Evolutionary conservation across 2,329 filamentous ascomycete genomes (phyloP).

Genomic region (Colletotrichum sp.): DNA sequence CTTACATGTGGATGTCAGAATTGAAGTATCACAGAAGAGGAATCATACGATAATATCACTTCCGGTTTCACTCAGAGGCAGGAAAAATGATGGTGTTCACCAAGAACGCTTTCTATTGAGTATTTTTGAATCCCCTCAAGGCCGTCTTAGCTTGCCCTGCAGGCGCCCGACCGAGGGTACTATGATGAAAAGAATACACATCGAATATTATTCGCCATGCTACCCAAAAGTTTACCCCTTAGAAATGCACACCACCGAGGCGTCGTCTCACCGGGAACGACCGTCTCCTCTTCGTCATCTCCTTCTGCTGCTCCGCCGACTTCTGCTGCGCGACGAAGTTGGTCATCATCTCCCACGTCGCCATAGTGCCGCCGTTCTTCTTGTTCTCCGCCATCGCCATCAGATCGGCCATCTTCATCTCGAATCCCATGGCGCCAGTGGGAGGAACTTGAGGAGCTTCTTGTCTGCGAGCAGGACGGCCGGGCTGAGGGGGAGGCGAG

Average conservation of each 20-base stretch:
- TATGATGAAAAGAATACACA: conserved; percentile 11
- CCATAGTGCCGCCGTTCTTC: conserved; percentile 3
- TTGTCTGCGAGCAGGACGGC: background rate
- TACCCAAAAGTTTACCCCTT: background rate
- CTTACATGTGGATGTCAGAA: background rate
- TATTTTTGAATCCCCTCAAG: background rate
- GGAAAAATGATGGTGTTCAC: background rate
- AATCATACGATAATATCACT: background rate
- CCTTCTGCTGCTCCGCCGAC: background rate
- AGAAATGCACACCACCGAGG: conserved; percentile 10
- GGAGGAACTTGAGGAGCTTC: background rate
- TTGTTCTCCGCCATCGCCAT: conserved; percentile 14
- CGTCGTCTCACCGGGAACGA: conserved; percentile 7
- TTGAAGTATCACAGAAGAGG: background rate
- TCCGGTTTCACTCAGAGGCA: background rate
- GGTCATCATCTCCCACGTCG: conserved; percentile 14
- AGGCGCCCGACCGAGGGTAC: background rate
- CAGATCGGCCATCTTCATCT: conserved; percentile 18
- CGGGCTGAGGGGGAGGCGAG: background rate
- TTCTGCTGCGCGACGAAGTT: conserved; percentile 9
- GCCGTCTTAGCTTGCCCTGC: background rate
- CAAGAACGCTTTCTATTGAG: conserved; percentile 2
- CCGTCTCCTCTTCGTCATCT: background rate
- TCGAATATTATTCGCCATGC: conserved; percentile 19
- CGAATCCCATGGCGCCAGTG: background rate